Conservation (phyloP, 768 basidiomycete genomes). For the Boletellus ananiceps region DNA sequence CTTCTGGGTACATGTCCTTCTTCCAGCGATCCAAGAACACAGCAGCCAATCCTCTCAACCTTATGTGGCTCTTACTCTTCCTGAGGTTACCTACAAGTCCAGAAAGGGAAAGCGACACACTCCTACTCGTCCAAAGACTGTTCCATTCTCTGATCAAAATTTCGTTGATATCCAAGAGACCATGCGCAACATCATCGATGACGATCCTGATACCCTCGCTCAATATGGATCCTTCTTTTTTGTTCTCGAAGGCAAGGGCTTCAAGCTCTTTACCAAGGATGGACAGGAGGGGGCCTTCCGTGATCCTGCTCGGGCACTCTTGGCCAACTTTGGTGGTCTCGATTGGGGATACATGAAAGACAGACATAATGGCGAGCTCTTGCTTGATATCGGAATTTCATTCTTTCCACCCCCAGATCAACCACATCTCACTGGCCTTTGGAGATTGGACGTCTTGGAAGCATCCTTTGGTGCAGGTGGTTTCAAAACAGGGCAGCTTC, state of each 20-base stretch:
- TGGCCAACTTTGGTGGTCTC: too few species aligned
- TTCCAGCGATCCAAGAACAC: conserved; percentile 5
- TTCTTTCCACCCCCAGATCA: not conserved
- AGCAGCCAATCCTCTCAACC: too few species aligned
- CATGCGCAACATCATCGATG: too few species aligned
- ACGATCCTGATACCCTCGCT: not conserved
- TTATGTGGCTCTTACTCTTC: conserved; percentile 6
- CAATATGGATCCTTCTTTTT: conserved; percentile 16
- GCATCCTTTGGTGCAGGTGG: conserved; percentile 9
- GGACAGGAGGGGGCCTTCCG: too few species aligned
- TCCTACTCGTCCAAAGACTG: conserved; percentile 3
- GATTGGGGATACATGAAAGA: conserved; percentile 4
- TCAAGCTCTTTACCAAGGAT: conserved; percentile 8
- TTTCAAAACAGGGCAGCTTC: conserved; percentile 2
- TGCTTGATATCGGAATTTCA: conserved; percentile 2
- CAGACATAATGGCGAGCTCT: conserved; percentile 1
- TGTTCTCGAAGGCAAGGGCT: conserved; percentile 10
- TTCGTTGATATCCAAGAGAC: conserved; percentile 1
- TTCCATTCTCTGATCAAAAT: conserved; percentile 3
- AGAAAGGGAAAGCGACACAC: not conserved
- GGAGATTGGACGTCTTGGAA: conserved; percentile 5
- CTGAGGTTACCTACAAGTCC: conserved; percentile 7
- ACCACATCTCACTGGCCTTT: not conserved
- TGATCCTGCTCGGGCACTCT: too few species aligned
- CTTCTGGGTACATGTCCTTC: conserved; percentile 8